phyloP scores from a whole-genome alignment of 2,329 filamentous ascomycete genomes.

The Fusarium floridanum region DNA sequence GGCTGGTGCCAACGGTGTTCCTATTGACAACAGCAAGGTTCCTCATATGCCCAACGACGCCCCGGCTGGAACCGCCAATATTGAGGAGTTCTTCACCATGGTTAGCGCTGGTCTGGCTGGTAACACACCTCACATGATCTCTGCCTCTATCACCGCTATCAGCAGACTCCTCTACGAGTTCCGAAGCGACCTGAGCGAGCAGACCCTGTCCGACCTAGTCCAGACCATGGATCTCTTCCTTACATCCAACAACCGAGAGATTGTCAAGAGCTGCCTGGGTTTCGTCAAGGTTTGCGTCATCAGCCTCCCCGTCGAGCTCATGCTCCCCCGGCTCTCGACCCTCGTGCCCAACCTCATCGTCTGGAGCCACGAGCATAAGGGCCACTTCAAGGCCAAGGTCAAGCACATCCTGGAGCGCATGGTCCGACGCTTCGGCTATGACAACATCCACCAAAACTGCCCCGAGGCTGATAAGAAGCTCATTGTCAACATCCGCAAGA shows the following conservation, averaged over 20 bases:
- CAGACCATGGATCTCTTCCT: conserved; percentile 97
- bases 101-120: conserved; percentile 94
- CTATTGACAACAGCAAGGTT: conserved; percentile 88
- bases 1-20: conserved; percentile 71
- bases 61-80: conserved; percentile 79
- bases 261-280: conserved; percentile 92
- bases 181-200: conserved; percentile 74
- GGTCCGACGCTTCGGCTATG: conserved; percentile 89
- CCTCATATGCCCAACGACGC: conserved; percentile 88
- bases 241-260: conserved; percentile 95
- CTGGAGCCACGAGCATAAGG: conserved; percentile 98
- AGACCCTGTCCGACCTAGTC: conserved; percentile 85
- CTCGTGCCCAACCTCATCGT: conserved; percentile 92
- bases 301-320: conserved; percentile 81
- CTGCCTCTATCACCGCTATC: conserved; percentile 93
- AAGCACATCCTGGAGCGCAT: conserved; percentile 98
- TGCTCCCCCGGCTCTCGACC: conserved; percentile 80
- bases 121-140: conserved; percentile 96
- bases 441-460: conserved; percentile 82
- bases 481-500: conserved; percentile 94
- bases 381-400: conserved; percentile 95
- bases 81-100: conserved; percentile 99
- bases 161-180: conserved; percentile 96
- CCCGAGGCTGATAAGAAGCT: conserved; percentile 91
- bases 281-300: conserved; percentile 98